Evolutionary conservation across 768 basidiomycete genomes (phyloP), one percentile per base, ranked within the genome.

Genomic region (Cystofilobasidium capitatum): DNA sequence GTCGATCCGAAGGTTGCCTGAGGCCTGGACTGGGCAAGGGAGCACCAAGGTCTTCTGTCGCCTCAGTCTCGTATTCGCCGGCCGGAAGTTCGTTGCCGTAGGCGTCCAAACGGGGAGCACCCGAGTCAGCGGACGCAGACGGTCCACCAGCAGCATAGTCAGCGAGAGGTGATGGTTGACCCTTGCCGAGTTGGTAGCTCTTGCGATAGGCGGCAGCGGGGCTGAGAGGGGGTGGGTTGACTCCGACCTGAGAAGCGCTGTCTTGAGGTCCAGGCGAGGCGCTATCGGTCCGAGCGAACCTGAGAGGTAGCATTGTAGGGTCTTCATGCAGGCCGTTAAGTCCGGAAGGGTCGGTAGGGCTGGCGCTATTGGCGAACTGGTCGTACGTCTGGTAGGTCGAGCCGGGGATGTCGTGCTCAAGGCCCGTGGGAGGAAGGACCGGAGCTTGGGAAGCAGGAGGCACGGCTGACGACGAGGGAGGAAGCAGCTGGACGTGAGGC

Each of bases 41-140:
- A 8, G 39, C 24, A 20, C 59, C 59, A 9, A 61, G 44, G 16
- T 29, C 59, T 17, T 42, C 39, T 20, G 29, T 26, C 14, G 39
- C n/a, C 37, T 58, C 57, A 2, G 22, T 29, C 12, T 45, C 59
- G 44, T 58, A 47, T 33, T 68, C 66, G 12, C 66, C 66, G 33
- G 49, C 54, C 2, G 66, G 66, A 42, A 68, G 55, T 61, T 68
- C 66, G 54, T 68, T 68, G 14, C 66, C 66, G 31, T 55, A 68
- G 17, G 59, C 66, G 26, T 68, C 66, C 9, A 26, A 29, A 6
- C 59, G 59, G 2, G 33, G 3, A 17, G n/a, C n/a, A n/a, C n/a
- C n/a, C 16, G 51, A 7, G 13, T 2, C 2, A 17, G 51, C 10
- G 13, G 51, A 33, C 12, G 49, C n/a, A 22, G 13, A 33, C 58